phyloP scores from a whole-genome alignment of 1,284 basidiomycete species.

The Thecaphora thlaspeos region DNA sequence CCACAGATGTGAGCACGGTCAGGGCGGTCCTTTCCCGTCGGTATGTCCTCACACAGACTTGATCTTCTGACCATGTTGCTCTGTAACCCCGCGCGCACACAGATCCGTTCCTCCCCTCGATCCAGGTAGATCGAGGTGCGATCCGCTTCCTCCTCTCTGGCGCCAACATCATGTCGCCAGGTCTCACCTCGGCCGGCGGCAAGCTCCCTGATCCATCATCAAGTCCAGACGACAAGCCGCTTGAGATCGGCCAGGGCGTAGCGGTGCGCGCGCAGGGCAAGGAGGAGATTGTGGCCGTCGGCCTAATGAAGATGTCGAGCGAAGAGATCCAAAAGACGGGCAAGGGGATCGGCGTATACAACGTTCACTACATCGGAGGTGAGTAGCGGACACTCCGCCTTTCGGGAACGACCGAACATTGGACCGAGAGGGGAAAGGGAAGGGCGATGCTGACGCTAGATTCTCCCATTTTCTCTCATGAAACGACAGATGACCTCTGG shows the following conservation, averaged over 20 bases:
- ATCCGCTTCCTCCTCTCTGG: slow-evolving; percentile 89
- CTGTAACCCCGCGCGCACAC: slow-evolving; percentile 3
- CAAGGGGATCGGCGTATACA: slow-evolving; percentile 88
- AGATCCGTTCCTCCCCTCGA: slow-evolving; percentile 80
- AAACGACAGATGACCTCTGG: slow-evolving; percentile 36
- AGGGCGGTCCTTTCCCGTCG: too few species aligned
- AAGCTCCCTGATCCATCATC: slow-evolving; percentile 68
- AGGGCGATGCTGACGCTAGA: background rate
- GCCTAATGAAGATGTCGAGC: slow-evolving; percentile 76
- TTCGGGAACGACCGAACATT: too few species aligned
- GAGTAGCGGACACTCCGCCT: slow-evolving; percentile 60
- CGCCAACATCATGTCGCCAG: slow-evolving; percentile 67
- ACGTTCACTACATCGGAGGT: slow-evolving; percentile 80
- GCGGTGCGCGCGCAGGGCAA: slow-evolving; percentile 95
- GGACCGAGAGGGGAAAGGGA: too few species aligned
- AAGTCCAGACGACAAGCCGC: slow-evolving; percentile 64
- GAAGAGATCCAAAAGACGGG: slow-evolving; percentile 87
- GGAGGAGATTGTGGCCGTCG: slow-evolving; percentile 84
- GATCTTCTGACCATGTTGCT: background rate
- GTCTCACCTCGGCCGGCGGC: slow-evolving; percentile 87
- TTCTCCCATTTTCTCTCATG: background rate
- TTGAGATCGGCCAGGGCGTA: slow-evolving; percentile 73
- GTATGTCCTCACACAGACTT: background rate
- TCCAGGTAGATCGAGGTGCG: slow-evolving; percentile 90
- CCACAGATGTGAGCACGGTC: slow-evolving; percentile 67